Percentiles rank a stretch among this genome's conserved stretches.
phyloP scores from a whole-genome alignment of 768 basidiomycete species.

The Galerina marginata region DNA sequence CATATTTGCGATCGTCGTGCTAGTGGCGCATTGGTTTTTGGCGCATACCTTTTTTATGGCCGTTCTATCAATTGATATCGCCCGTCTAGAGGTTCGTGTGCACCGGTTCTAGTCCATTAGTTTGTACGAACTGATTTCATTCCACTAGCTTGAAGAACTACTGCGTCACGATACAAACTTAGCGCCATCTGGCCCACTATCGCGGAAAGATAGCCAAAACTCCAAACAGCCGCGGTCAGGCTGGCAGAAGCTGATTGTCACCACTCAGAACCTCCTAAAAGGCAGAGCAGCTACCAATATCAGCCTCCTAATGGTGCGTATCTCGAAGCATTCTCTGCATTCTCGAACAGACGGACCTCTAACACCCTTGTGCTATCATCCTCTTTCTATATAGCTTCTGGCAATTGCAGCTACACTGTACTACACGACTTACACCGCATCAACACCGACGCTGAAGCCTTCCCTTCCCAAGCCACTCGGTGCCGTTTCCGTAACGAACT shows the following conservation, averaged over 20 bases:
- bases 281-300: slow-evolving; percentile 79
- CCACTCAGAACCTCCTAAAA: slow-evolving; percentile 54
- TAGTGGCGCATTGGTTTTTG: slow-evolving; percentile 97
- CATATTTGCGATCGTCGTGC: slow-evolving; percentile 89
- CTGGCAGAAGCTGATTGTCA: slow-evolving; percentile 47
- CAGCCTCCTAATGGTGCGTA: slow-evolving; percentile 75
- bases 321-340: slow-evolving; percentile 8
- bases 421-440: slow-evolving; percentile 65
- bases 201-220: slow-evolving; percentile 27
- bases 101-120: not conserved
- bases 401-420: slow-evolving; percentile 79
- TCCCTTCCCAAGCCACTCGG: slow-evolving; percentile 34
- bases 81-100: slow-evolving; percentile 77
- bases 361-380: slow-evolving; percentile 4
- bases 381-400: slow-evolving; percentile 57
- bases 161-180: slow-evolving; percentile 72
- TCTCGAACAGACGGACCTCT: slow-evolving; percentile 9
- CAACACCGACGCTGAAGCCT: slow-evolving; percentile 34
- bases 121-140: slow-evolving; percentile 1
- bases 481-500: slow-evolving; percentile 38
- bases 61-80: slow-evolving; percentile 94
- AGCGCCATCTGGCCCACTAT: slow-evolving; percentile 46
- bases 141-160: slow-evolving; percentile 77
- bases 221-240: slow-evolving; percentile 48
- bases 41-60: slow-evolving; percentile 96